Conservation (phyloP, 495 filamentous ascomycete species). For the Neurospora sp. region DNA sequence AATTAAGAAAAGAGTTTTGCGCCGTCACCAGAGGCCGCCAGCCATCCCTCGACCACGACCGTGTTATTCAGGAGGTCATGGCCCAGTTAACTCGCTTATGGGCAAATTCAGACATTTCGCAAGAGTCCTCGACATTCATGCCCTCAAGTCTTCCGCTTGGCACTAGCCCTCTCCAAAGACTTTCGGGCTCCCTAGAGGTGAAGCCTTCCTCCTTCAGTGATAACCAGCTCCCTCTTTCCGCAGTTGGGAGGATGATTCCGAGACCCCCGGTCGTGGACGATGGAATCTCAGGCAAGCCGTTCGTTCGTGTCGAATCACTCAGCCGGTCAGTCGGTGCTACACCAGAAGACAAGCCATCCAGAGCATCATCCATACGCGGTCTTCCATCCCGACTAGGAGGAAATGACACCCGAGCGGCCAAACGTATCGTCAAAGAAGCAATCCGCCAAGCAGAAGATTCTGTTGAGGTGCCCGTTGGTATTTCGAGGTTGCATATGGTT, state of each 20-base stretch:
- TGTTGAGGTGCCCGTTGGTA: constrained; percentile 58
- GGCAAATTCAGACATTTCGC: constrained; percentile 1
- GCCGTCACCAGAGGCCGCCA: constrained; percentile 29
- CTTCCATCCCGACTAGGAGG: not conserved
- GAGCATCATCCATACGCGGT: not conserved
- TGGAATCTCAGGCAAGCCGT: constrained; percentile 38
- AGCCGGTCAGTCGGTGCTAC: constrained; percentile 7
- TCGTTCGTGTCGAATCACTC: constrained; percentile 27
- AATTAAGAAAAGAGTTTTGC: constrained; percentile 35
- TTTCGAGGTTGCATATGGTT: constrained; percentile 59
- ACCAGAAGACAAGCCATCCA: constrained; percentile 11
- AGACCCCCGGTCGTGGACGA: constrained; percentile 27
- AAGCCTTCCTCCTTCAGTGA: not conserved
- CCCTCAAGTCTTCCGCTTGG: constrained; percentile 4
- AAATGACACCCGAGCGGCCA: not conserved
- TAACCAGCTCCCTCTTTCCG: constrained; percentile 1
- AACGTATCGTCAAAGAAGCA: not conserved
- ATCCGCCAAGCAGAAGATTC: constrained; percentile 13
- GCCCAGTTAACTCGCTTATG: constrained; percentile 20
- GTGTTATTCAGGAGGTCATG: constrained; percentile 33
- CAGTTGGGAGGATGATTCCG: constrained; percentile 6
- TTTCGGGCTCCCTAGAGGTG: not conserved
- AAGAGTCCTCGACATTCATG: not conserved
- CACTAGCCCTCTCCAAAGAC: constrained; percentile 7
- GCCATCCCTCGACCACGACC: constrained; percentile 26